Evolutionary conservation across 768 basidiomycete genomes (phyloP).

Genomic region (Boletus reticulatus): DNA sequence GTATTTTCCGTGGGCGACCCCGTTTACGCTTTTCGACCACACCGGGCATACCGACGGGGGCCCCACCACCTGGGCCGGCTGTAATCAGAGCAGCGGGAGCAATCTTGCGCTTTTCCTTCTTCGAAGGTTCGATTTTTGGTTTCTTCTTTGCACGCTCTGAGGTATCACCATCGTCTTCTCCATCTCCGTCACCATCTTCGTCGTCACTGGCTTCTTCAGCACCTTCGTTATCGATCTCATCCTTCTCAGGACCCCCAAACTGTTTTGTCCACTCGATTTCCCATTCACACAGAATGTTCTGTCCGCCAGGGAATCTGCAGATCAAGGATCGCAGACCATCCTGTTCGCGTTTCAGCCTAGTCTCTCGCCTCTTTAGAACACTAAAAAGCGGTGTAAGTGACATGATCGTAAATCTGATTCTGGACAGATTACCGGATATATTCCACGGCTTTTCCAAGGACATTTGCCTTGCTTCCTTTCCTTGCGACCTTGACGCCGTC

Average conservation of each 20-base stretch:
- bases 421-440: constrained; percentile 60
- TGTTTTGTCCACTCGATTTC: constrained; percentile 69
- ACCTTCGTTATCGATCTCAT: constrained; percentile 54
- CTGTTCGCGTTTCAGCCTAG: constrained; percentile 69
- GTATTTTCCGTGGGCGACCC: constrained; percentile 75
- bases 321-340: constrained; percentile 70
- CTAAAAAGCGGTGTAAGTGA: constrained; percentile 32
- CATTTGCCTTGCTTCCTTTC: constrained; percentile 89
- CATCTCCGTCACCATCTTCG: constrained; percentile 44
- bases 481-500: constrained; percentile 92
- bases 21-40: constrained; percentile 80
- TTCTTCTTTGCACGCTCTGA: constrained; percentile 60
- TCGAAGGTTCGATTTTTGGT: constrained; percentile 44
- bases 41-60: constrained; percentile 27
- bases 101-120: constrained; percentile 43
- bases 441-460: constrained; percentile 87
- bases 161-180: constrained; percentile 37
- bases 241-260: constrained; percentile 77
- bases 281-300: constrained; percentile 69
- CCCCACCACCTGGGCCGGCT: constrained; percentile 18
- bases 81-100: constrained; percentile 28
- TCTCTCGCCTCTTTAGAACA: constrained; percentile 78
- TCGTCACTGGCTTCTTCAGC: constrained; percentile 43
- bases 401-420: background rate
- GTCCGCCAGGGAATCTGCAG: constrained; percentile 70